phyloP scores from a whole-genome alignment of 768 basidiomycete species.

The Tricholoma terreum region DNA sequence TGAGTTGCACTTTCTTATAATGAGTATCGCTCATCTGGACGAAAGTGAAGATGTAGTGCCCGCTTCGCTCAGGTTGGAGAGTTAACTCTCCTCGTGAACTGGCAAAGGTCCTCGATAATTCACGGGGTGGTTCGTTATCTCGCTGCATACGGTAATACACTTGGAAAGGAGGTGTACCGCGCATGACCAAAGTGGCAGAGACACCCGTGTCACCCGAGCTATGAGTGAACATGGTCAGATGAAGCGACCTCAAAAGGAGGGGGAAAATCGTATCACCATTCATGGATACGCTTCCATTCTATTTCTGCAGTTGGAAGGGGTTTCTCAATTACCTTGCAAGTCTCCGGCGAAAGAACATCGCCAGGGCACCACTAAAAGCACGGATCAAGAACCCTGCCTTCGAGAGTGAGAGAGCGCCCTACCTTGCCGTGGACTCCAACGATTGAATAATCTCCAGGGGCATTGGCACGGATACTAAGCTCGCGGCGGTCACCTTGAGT shows the following conservation, averaged over 20 bases:
- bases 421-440: conserved; percentile 69
- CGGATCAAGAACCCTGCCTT: conserved; percentile 7
- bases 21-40: conserved; percentile 76
- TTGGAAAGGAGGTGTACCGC: conserved; percentile 86
- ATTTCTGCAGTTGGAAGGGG: conserved; percentile 82
- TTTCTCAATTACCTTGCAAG: conserved; percentile 70
- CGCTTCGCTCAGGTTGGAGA: conserved; percentile 84
- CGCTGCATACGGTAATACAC: conserved; percentile 76
- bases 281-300: conserved; percentile 85
- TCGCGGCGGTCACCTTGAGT: conserved; percentile 44
- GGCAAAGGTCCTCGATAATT: conserved; percentile 57
- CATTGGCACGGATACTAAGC: conserved; percentile 46
- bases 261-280: conserved; percentile 55
- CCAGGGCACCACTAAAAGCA: conserved; percentile 67
- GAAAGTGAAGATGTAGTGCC: conserved; percentile 85
- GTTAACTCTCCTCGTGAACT: conserved; percentile 78
- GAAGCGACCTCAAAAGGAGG: background rate
- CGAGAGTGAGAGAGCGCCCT: conserved; percentile 8
- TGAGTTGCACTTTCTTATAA: conserved; percentile 73
- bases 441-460: conserved; percentile 79
- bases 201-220: conserved; percentile 93
- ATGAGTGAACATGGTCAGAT: conserved; percentile 3
- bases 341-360: conserved; percentile 80
- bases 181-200: conserved; percentile 79
- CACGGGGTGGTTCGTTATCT: conserved; percentile 60